Evolutionary conservation across 2,329 filamentous ascomycete genomes (phyloP).

Genomic region (Aspergillus caelatus): DNA sequence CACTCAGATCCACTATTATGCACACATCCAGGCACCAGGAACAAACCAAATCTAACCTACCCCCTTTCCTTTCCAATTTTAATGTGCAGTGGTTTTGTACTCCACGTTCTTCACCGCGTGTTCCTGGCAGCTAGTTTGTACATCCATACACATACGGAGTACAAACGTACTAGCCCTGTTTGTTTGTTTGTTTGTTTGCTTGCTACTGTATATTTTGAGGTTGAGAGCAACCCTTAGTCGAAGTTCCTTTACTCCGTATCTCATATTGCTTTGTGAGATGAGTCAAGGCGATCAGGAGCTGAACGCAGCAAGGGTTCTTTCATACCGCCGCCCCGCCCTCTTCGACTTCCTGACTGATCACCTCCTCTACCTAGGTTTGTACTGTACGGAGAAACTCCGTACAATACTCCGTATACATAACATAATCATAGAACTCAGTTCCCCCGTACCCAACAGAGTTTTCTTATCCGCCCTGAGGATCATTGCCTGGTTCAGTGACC

Average conservation of each 20-base stretch:
- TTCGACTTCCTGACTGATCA: no score
- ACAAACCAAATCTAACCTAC: background rate
- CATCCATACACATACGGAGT: background rate
- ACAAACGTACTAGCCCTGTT: background rate
- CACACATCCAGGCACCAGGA: constrained; percentile 1
- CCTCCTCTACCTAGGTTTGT: no score
- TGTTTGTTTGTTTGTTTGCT: background rate
- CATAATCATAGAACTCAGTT: background rate
- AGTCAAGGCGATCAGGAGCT: background rate
- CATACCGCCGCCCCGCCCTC: no score
- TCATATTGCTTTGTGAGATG: background rate
- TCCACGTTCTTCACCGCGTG: constrained; percentile 2
- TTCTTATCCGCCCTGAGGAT: constrained; percentile 5
- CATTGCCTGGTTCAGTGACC: constrained; percentile 9
- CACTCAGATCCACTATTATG: background rate
- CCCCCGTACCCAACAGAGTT: background rate
- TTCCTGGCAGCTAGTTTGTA: background rate
- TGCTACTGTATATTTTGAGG: background rate
- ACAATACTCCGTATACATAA: no score
- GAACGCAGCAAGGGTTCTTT: background rate
- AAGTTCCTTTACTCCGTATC: no score
- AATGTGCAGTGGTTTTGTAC: background rate
- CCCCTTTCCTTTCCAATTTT: background rate
- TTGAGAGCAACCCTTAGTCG: background rate
- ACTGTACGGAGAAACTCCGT: no score